These are phyloP conservation scores for Oehlia diaphana DNA, from an alignment of 192 early-diverging fungal genomes.

Conservation along the genomic window DNA sequence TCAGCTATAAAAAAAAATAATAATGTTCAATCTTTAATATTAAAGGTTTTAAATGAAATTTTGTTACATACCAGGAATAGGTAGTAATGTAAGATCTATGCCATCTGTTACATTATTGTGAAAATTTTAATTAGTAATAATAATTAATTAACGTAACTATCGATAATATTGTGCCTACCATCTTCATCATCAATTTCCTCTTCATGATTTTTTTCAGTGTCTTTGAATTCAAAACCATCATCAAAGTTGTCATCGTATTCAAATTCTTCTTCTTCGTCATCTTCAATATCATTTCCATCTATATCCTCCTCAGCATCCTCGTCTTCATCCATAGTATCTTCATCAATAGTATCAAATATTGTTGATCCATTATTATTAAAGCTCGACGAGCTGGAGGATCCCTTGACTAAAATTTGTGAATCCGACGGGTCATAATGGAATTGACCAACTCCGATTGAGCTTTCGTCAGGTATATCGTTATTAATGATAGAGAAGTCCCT, in stretches of 20 bases:
- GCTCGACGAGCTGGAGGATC: no score
- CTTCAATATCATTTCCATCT: slow-evolving; percentile 18
- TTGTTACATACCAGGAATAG: slow-evolving; percentile 27
- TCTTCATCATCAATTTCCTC: not conserved
- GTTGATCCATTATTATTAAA: not conserved
- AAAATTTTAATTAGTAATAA: not conserved
- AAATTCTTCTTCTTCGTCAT: slow-evolving; percentile 18
- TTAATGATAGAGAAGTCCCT: slow-evolving; percentile 25
- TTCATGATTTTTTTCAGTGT: not conserved
- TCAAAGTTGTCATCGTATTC: slow-evolving; percentile 5
- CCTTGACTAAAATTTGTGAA: not conserved
- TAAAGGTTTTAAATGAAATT: not conserved
- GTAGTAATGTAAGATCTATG: slow-evolving; percentile 31
- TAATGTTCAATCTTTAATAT: not conserved
- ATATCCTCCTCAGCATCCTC: slow-evolving; percentile 13
- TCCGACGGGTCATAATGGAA: not conserved
- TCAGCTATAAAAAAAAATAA: slow-evolving; percentile 14
- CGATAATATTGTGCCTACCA: not conserved
- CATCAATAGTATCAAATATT: slow-evolving; percentile 12
- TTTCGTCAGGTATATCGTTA: not conserved
- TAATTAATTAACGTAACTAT: not conserved
- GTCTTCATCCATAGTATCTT: slow-evolving; percentile 8
- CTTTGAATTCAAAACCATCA: slow-evolving; percentile 22
- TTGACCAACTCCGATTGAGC: not conserved
- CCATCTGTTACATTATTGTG: slow-evolving; percentile 3